Percentiles rank a stretch among this genome's conserved stretches.
Conservation (phyloP, 1,139 yeast genomes). For the Yamadazyma diddensiae region DNA sequence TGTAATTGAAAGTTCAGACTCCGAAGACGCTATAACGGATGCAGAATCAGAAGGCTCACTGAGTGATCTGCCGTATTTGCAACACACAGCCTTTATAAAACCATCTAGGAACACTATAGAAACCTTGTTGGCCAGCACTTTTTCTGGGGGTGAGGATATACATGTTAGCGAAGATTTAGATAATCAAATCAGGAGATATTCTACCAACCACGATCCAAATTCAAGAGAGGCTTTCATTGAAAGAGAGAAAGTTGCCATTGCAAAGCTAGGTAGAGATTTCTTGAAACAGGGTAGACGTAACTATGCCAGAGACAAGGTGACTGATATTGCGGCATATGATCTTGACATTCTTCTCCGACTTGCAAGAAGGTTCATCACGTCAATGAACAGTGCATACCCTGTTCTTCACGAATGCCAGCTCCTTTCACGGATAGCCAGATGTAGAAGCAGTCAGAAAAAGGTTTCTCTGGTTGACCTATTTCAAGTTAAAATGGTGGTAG, state of each 20-base stretch:
- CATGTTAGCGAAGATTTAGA: slow-evolving; percentile 10
- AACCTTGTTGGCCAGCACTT: slow-evolving; percentile 6
- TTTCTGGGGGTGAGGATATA: slow-evolving; percentile 7
- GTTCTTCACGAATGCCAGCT: slow-evolving; percentile 12
- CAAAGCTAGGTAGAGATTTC: slow-evolving; percentile 12
- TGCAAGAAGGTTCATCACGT: slow-evolving; percentile 10
- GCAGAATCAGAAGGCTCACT: slow-evolving; percentile 3
- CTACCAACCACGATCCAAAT: slow-evolving; percentile 5
- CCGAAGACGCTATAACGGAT: not conserved
- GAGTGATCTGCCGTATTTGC: slow-evolving; percentile 3
- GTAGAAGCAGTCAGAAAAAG: slow-evolving; percentile 5
- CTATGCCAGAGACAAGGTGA: slow-evolving; percentile 7
- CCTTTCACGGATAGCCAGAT: slow-evolving; percentile 8
- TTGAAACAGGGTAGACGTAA: slow-evolving; percentile 10
- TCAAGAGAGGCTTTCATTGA: slow-evolving; percentile 11
- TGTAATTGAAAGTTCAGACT: no score
- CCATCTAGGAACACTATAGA: slow-evolving; percentile 5
- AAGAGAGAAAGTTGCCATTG: slow-evolving; percentile 10
- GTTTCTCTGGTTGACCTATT: slow-evolving; percentile 8
- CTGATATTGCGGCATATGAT: slow-evolving; percentile 13
- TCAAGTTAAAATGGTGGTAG: slow-evolving; percentile 12
- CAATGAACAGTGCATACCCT: slow-evolving; percentile 14
- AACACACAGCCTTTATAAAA: slow-evolving; percentile 1
- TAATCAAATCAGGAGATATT: slow-evolving; percentile 8
- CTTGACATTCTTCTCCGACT: slow-evolving; percentile 6